Evolutionary conservation across 2,329 filamentous ascomycete genomes (phyloP).

Genomic region (Sclerotinia minor): DNA sequence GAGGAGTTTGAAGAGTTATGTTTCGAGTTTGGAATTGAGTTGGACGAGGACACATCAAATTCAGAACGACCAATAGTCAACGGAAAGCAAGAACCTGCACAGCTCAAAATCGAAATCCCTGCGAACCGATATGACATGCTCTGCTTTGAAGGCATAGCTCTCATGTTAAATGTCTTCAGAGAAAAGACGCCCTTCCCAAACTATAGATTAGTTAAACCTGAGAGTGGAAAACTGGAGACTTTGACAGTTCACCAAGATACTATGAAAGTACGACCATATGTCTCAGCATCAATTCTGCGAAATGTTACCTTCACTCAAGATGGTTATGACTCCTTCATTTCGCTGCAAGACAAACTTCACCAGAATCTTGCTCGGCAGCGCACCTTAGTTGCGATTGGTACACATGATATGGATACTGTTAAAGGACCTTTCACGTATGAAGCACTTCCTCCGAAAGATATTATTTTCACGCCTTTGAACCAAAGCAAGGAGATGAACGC

Average conservation of each 20-base stretch:
- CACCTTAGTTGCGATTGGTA: conserved; percentile 94
- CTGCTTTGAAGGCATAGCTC: conserved; percentile 93
- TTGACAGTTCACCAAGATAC: conserved; percentile 79
- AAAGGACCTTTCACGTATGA: conserved; percentile 97
- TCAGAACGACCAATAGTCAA: conserved; percentile 68
- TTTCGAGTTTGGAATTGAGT: conserved; percentile 94
- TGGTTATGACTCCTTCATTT: conserved; percentile 95
- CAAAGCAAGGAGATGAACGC: conserved; percentile 86
- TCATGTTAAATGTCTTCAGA: conserved; percentile 95
- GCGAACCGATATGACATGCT: conserved; percentile 95
- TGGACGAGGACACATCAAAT: conserved; percentile 75
- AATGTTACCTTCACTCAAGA: conserved; percentile 89
- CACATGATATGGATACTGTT: conserved; percentile 91
- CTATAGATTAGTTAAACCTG: conserved; percentile 72
- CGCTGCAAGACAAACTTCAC: conserved; percentile 96
- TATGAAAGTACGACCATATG: conserved; percentile 77
- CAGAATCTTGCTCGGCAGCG: conserved; percentile 91
- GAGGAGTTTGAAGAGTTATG: conserved; percentile 96
- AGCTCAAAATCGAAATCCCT: conserved; percentile 97
- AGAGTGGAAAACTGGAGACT: conserved; percentile 71
- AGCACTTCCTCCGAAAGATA: conserved; percentile 85
- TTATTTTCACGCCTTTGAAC: conserved; percentile 88
- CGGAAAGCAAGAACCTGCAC: conserved; percentile 80
- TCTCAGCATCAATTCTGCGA: conserved; percentile 85
- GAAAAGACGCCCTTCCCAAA: conserved; percentile 74